These are phyloP conservation scores for Musa beccarii DNA, from an alignment of 176 grass and related monocot species.

Conservation along the genomic window DNA sequence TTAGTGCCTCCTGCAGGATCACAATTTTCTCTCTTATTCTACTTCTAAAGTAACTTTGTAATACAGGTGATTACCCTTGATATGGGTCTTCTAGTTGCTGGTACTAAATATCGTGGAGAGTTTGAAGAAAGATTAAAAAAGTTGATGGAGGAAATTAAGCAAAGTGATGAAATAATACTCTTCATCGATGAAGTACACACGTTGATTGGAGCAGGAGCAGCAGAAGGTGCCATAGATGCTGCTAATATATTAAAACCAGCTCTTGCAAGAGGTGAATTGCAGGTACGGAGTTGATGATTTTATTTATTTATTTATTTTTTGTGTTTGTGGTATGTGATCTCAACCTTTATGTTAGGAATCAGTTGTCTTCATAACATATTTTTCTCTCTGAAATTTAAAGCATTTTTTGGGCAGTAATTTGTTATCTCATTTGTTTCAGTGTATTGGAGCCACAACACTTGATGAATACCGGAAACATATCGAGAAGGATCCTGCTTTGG, in stretches of 20 bases:
- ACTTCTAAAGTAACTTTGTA: background rate
- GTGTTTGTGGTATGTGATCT: background rate
- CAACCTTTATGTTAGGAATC: background rate
- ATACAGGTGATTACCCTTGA: conserved; percentile 95
- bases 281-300: conserved; percentile 38
- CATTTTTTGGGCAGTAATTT: background rate
- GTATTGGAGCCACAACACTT: conserved; percentile 90
- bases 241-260: conserved; percentile 98
- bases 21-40: background rate
- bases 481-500: conserved; percentile 92
- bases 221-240: conserved; percentile 97
- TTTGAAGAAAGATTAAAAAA: conserved; percentile 99
- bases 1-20: background rate
- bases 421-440: conserved; percentile 35
- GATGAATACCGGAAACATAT: conserved; percentile 99
- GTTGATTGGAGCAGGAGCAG: conserved; percentile 95
- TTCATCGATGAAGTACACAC: conserved; percentile 99
- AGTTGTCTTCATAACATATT: background rate
- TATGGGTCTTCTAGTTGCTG: conserved; percentile 99
- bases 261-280: conserved; percentile 98
- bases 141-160: conserved; percentile 98
- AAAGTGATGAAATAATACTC: conserved; percentile 94
- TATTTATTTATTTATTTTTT: background rate
- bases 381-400: background rate
- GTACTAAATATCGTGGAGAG: conserved; percentile 98